Base-by-base conservation (phyloP, 805 yeast genomes). In the Cyberlindnera japonica region DNA sequence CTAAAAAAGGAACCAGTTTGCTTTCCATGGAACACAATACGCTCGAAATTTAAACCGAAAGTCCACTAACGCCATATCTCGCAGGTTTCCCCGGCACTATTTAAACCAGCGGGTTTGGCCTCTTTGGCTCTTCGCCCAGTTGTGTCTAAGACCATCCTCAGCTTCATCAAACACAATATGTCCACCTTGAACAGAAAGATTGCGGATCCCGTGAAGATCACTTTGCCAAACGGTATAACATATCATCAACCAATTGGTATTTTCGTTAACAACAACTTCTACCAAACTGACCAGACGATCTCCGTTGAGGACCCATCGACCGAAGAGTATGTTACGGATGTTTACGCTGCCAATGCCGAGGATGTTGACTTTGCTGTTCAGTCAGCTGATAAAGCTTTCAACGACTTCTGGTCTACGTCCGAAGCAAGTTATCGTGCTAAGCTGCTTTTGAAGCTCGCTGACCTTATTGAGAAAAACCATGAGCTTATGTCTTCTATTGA, bases 211-310 rank as follows among this genome's bases (percentile, higher is more conserved):
- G 67, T 69, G 9, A 65, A 65, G 24, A 62, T 82, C 48, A 73
- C 71, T 8, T 65, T 80, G 45, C 89, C 90, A 47, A 81, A 79
- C 49, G 90, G 90, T 20, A 50, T 66, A 23, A 65, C 70, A 25
- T 83, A 82, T 58, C 71, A 77, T 37, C 95, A 85, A 68, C 96
- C 96, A 54, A 81, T 84, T 10, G 96, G 96, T 48, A 68, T 90
- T 54, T 90, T 86, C 72, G 87, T 90, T 62, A 83, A 87, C 70
- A 86, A 86, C 64, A 86, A 86, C 62, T 87, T 83, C 56, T 81
- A 82, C 41, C 54, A 67, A 35, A 74, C 75, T 40, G 75, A 74
- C 40, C 68, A 75, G 55, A 77, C 79, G n/a, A 67, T 83, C 43
- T 58, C 66, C 5, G 75, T 72, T 13, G 74, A 74, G 39, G 65